Conservation (phyloP, 1,139 yeast genomes). For the Candida dubliniensis region DNA sequence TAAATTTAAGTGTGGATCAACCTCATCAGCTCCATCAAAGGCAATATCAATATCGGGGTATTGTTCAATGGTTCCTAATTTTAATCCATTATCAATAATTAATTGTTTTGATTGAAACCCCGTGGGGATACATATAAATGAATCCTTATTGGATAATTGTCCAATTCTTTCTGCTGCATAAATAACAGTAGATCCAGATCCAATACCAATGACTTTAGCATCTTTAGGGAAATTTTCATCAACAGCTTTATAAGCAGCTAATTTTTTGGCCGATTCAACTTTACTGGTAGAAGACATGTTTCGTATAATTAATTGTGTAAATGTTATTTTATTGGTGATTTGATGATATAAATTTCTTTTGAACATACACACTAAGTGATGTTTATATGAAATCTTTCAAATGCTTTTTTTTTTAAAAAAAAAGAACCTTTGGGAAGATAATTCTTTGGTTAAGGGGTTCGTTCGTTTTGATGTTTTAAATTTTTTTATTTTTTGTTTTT, state of each 20-base stretch:
- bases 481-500: too few relatives aligned
- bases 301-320: not conserved
- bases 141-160: conserved; percentile 55
- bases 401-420: too few relatives aligned
- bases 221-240: conserved; percentile 76
- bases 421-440: not conserved
- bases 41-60: conserved; percentile 81
- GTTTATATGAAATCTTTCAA: too few relatives aligned
- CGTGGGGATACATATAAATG: conserved; percentile 84
- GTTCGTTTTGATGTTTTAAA: too few relatives aligned
- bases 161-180: conserved; percentile 95
- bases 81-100: conserved; percentile 78
- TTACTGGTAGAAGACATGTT: conserved; percentile 15
- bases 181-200: conserved; percentile 95
- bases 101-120: conserved; percentile 93
- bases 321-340: not conserved
- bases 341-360: not conserved
- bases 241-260: conserved; percentile 90
- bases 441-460: too few relatives aligned
- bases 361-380: not conserved
- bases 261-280: conserved; percentile 70
- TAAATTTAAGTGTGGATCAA: conserved; percentile 74
- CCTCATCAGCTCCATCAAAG: conserved; percentile 98
- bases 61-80: conserved; percentile 80
- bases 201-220: conserved; percentile 85